phyloP scores from a whole-genome alignment of 2,329 filamentous ascomycete species.

The Rhinocladiella similis region DNA sequence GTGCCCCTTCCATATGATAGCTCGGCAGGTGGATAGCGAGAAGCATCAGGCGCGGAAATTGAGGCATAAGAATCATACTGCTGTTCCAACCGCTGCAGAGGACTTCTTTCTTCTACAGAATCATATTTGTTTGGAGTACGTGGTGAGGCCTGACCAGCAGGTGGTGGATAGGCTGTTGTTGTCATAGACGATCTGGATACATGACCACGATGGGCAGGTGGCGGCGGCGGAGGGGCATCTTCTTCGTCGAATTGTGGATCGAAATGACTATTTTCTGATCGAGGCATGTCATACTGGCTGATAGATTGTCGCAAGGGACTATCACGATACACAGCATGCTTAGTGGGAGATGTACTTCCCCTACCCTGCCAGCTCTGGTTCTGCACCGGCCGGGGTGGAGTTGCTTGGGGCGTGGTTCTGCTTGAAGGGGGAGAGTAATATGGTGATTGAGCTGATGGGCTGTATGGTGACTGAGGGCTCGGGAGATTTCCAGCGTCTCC shows the following conservation, averaged over 20 bases:
- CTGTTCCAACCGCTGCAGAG: constrained; percentile 29
- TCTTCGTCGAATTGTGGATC: constrained; percentile 29
- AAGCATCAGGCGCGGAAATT: constrained; percentile 11
- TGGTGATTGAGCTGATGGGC: not conserved
- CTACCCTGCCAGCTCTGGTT: constrained; percentile 19
- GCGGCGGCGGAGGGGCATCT: constrained; percentile 33
- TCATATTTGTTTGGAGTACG: constrained; percentile 17
- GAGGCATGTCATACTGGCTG: constrained; percentile 28
- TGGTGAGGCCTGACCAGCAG: constrained; percentile 18
- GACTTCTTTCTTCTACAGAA: constrained; percentile 26
- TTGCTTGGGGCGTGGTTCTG: constrained; percentile 9
- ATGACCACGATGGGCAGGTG: constrained; percentile 33
- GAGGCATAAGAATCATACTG: constrained; percentile 23
- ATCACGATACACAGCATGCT: constrained; percentile 30
- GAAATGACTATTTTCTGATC: constrained; percentile 15
- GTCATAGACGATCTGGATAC: constrained; percentile 7
- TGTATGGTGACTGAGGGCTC: constrained; percentile 10
- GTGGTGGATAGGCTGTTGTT: constrained; percentile 13
- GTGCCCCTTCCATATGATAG: not conserved
- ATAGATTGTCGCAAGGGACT: constrained; percentile 33
- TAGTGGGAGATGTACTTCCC: constrained; percentile 26
- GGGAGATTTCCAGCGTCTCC: not conserved
- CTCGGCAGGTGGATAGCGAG: constrained; percentile 3
- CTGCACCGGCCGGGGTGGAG: constrained; percentile 11
- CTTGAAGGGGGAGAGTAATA: constrained; percentile 19